Conservation (phyloP, 805 yeast genomes). For the Candida nanaspora region DNA sequence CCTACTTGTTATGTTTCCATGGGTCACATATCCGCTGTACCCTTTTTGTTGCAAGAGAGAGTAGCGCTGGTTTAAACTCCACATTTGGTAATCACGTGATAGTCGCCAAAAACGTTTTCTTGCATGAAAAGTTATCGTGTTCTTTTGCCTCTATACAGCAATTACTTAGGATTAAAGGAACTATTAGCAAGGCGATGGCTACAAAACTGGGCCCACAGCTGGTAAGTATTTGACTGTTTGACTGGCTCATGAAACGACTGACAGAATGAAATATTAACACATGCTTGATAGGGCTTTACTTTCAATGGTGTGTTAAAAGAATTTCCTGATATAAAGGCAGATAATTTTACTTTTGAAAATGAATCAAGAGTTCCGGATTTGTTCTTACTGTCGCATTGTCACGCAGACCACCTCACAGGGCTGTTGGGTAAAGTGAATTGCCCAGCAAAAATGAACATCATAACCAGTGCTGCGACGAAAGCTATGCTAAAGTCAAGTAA, state of each 20-base stretch:
- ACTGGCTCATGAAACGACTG: too few species aligned
- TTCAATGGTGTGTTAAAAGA: slow-evolving; percentile 9
- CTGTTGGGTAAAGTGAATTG: background rate
- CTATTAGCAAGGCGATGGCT: background rate
- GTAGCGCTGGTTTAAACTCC: too few species aligned
- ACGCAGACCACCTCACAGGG: slow-evolving; percentile 10
- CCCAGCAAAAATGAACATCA: background rate
- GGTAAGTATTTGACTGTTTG: too few species aligned
- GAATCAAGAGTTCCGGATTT: slow-evolving; percentile 1
- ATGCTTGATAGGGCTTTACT: slow-evolving; percentile 1
- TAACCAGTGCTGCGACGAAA: slow-evolving; percentile 4
- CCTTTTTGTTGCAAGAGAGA: too few species aligned
- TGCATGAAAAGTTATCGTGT: too few species aligned
- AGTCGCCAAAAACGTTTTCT: too few species aligned
- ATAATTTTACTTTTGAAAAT: slow-evolving; percentile 5
- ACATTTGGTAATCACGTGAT: too few species aligned
- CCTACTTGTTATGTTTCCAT: too few species aligned
- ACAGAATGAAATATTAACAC: too few species aligned
- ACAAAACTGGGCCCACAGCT: background rate
- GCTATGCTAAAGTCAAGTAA: background rate
- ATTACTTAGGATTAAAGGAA: too few species aligned
- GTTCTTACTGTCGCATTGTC: slow-evolving; percentile 14
- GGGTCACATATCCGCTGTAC: too few species aligned
- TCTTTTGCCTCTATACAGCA: too few species aligned
- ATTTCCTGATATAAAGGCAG: slow-evolving; percentile 8